phyloP scores from a whole-genome alignment of 257 asterid genomes.

The Ilex aquifolium region DNA sequence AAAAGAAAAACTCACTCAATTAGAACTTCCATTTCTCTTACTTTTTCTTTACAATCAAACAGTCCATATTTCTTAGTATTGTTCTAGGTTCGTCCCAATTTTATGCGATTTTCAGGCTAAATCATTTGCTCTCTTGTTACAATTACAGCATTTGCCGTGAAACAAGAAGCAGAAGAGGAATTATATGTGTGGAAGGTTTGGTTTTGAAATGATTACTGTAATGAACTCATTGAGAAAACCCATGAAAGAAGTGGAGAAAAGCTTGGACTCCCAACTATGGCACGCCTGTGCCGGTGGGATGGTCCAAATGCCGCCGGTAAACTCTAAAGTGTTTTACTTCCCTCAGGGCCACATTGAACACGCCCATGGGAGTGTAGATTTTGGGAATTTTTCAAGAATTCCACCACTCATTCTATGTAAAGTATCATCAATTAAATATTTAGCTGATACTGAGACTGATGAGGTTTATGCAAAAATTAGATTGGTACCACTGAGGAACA shows the following conservation, averaged over 20 bases:
- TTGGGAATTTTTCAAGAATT: conserved; percentile 34
- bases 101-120: too few relatives aligned
- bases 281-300: conserved; percentile 92
- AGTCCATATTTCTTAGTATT: too few relatives aligned
- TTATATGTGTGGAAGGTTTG: not conserved
- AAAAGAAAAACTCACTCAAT: too few relatives aligned
- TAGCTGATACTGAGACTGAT: conserved; percentile 70
- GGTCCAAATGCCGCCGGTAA: conserved; percentile 58
- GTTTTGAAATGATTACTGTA: conserved; percentile 46
- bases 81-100: too few relatives aligned
- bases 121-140: too few relatives aligned
- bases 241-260: conserved; percentile 42
- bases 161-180: conserved; percentile 5
- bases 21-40: too few relatives aligned
- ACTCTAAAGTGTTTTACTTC: conserved; percentile 57
- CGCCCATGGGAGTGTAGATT: conserved; percentile 41
- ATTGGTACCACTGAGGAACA: conserved; percentile 37
- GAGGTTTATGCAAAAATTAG: conserved; percentile 64
- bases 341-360: conserved; percentile 85
- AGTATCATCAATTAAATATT: conserved; percentile 43
- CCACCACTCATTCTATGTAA: conserved; percentile 46
- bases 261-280: conserved; percentile 74
- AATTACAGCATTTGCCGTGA: conserved; percentile 13
- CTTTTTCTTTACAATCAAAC: too few relatives aligned
- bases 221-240: conserved; percentile 47